Evolutionary conservation across 257 asterid species (phyloP), one percentile per base, ranked within the genome.

Genomic region (Fraxinus excelsior): DNA sequence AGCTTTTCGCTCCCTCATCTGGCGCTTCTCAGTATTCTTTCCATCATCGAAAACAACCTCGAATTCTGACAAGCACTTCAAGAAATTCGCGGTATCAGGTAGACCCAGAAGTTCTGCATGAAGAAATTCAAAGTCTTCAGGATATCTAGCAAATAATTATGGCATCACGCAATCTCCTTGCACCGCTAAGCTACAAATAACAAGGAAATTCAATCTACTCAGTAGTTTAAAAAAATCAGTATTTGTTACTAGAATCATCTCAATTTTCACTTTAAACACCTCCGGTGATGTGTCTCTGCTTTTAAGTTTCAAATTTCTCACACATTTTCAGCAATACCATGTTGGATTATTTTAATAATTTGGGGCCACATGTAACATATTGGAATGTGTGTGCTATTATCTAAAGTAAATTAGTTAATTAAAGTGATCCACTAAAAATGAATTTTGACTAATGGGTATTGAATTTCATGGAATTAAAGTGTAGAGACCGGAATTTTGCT

Each of bases 131-230:
- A 96, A 88, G 79, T 88, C 93, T 29, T 81, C 90, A 29, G 86
- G 82, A 60, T 68, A 75, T 82, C 99, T 96, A 80, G 67, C 38
- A 62, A 53, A 96, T 97, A 82, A 96, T 92, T 76, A 96, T 96
- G 78, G 99, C 99, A 80, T 96, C 99, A 26, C 98, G 97, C 83
- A 96, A 85, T 86, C 99, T 87, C 78, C 99, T 87, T 1, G 97
- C 89, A 58, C 99, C 99, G 81, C 99, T 93, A 78, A 81, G 88
- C 65, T 56, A 56, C 26, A 56, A n/a, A 18, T 4, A 56, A 56
- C 65, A 0, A 56, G 25, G 21, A n/a, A n/a, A n/a, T 7, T 18
- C 21, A 56, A 51, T 18, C 65, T 19, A 56, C 65, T 19, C n/a
- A 12, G 77, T 18, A 25, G 62, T 32, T 32, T 32, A 14, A 68